phyloP scores from a whole-genome alignment of 345 rosid genomes.

The Syzygium oleosum region DNA sequence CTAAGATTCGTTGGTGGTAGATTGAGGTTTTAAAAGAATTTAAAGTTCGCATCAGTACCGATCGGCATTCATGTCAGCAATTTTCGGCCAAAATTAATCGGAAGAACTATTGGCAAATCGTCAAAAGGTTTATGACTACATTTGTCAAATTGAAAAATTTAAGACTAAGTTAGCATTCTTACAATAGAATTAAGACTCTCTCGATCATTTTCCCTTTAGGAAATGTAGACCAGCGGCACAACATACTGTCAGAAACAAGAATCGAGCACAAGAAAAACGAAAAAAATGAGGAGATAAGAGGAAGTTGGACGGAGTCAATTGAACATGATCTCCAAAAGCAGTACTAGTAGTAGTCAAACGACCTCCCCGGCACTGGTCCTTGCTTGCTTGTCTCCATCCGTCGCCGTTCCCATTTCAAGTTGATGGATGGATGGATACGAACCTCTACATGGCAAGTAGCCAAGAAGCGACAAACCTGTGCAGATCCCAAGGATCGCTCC shows the following conservation, averaged over 20 bases:
- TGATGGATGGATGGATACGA: neutral
- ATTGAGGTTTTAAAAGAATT: too few species aligned
- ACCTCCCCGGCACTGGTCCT: neutral
- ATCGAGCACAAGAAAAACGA: neutral
- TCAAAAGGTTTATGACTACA: too few species aligned
- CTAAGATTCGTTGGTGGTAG: too few species aligned
- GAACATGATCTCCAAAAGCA: neutral
- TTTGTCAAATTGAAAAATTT: neutral
- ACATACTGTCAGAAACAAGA: neutral
- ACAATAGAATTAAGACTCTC: neutral
- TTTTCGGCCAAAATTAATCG: too few species aligned
- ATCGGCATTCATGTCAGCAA: too few species aligned
- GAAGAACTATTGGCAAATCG: too few species aligned
- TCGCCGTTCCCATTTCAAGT: neutral
- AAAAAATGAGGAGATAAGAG: neutral
- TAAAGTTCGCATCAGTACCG: too few species aligned
- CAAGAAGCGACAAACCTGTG: neutral
- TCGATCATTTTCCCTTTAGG: neutral
- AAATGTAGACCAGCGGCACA: neutral
- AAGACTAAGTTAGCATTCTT: neutral
- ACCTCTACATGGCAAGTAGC: too few species aligned
- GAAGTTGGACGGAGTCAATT: neutral
- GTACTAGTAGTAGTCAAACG: neutral
- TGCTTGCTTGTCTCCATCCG: neutral
- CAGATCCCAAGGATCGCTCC: neutral